Conservation (phyloP, 495 filamentous ascomycete genomes). For the Xylaria telfairii region DNA sequence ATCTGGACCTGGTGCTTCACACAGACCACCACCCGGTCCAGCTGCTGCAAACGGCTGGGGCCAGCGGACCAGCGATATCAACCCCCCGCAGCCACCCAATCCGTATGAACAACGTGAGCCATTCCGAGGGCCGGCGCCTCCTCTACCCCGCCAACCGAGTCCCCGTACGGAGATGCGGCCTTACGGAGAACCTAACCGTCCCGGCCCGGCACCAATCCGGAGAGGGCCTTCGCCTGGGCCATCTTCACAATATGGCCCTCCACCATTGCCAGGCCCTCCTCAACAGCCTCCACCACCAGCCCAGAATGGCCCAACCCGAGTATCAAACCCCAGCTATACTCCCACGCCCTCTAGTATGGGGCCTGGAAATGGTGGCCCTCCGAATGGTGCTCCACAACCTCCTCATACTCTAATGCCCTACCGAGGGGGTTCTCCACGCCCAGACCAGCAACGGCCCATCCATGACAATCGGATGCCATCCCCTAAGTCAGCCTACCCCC, state of each 20-base stretch:
- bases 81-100: constrained; percentile 72
- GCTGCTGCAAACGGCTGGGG: constrained; percentile 71
- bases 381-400: constrained; percentile 69
- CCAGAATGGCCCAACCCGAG: constrained; percentile 58
- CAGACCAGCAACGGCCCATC: constrained; percentile 79
- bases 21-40: constrained; percentile 67
- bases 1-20: constrained; percentile 58
- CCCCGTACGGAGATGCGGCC: constrained; percentile 73
- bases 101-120: constrained; percentile 79
- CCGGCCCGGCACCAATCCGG: constrained; percentile 52
- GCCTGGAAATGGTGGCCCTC: constrained; percentile 44
- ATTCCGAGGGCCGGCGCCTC: constrained; percentile 65
- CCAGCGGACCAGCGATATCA: constrained; percentile 79
- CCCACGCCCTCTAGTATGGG: constrained; percentile 62
- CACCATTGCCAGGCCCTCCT: constrained; percentile 58
- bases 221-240: constrained; percentile 55
- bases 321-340: constrained; percentile 74
- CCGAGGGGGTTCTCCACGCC: constrained; percentile 77
- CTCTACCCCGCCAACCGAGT: constrained; percentile 69
- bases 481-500: constrained; percentile 80
- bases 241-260: constrained; percentile 67
- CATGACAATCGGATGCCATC: constrained; percentile 86
- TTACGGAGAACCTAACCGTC: constrained; percentile 75
- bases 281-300: constrained; percentile 43
- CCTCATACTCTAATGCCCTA: constrained; percentile 78